Evolutionary conservation across 23 red algal genomes (phyloP).

Genomic region (Cyanidioschyzon merolae): DNA sequence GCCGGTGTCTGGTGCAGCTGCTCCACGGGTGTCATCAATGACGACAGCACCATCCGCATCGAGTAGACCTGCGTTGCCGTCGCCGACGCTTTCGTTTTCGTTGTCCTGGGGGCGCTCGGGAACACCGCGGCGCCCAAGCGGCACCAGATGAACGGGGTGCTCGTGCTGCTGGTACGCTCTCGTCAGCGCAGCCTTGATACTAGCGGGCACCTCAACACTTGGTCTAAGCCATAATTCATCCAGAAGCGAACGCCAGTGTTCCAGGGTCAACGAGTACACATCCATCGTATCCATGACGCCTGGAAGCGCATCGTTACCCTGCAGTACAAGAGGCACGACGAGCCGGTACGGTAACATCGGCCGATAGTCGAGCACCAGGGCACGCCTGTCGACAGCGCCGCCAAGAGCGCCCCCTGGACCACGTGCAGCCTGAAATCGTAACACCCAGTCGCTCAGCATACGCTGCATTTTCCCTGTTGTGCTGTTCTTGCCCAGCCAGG

Average conservation of each 20-base stretch:
- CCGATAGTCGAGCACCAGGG: constrained; percentile 72
- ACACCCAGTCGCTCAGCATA: constrained; percentile 52
- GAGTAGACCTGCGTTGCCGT: background rate
- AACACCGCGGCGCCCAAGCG: background rate
- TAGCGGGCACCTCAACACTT: constrained; percentile 28
- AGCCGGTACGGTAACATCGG: constrained; percentile 43
- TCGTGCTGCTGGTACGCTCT: constrained; percentile 21
- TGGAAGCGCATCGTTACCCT: constrained; percentile 35
- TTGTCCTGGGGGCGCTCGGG: background rate
- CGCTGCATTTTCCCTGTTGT: constrained; percentile 68
- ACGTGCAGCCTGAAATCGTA: constrained; percentile 46
- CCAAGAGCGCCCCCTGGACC: constrained; percentile 13
- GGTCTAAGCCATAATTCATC: constrained; percentile 33
- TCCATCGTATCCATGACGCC: constrained; percentile 43
- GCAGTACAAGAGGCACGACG: constrained; percentile 41
- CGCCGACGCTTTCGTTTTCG: background rate
- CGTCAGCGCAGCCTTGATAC: constrained; percentile 54
- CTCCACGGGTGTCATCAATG: background rate
- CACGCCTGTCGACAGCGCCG: constrained; percentile 25
- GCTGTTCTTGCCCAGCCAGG: constrained; percentile 73
- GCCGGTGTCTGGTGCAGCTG: background rate
- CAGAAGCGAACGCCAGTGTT: constrained; percentile 59
- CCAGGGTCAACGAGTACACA: constrained; percentile 57
- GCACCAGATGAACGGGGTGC: background rate
- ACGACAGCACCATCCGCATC: background rate